A percentile compares a stretch with the other conserved stretches of the same genome.
Evolutionary conservation across 1,284 basidiomycete genomes (phyloP).

Genomic region (Kwoniella shivajii): DNA sequence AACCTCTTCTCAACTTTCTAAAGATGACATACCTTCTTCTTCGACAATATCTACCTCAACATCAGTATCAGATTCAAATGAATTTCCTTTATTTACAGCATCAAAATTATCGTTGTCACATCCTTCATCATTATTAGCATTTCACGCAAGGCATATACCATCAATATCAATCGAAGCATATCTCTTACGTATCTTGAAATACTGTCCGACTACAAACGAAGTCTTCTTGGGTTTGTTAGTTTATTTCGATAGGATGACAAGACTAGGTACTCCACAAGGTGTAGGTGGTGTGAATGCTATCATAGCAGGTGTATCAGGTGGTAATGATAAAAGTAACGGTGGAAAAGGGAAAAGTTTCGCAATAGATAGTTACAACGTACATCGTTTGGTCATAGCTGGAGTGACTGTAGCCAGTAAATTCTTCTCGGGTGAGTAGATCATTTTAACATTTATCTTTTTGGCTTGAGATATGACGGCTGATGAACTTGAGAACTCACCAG

Average conservation of each 20-base stretch:
- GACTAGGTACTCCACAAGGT: constrained; percentile 44
- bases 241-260: constrained; percentile 86
- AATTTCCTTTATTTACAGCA: constrained; percentile 65
- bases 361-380: constrained; percentile 96
- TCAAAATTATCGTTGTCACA: constrained; percentile 75
- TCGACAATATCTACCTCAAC: neutral
- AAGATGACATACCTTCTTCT: no score
- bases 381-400: constrained; percentile 93
- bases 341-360: constrained; percentile 66
- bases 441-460: neutral
- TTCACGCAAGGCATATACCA: constrained; percentile 94
- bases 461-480: no score
- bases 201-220: constrained; percentile 97
- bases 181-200: constrained; percentile 91
- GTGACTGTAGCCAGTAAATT: constrained; percentile 99
- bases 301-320: neutral
- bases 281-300: constrained; percentile 36
- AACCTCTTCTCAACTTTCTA: neutral
- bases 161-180: constrained; percentile 94
- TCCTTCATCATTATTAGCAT: constrained; percentile 81
- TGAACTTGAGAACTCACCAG: no score
- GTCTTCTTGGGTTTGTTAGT: constrained; percentile 92
- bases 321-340: neutral
- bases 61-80: constrained; percentile 35
- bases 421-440: constrained; percentile 65